A percentile compares a stretch with the other conserved stretches of the same genome.
Evolutionary conservation across 441 rosid species (phyloP).

Genomic region (Breynia disticha): DNA sequence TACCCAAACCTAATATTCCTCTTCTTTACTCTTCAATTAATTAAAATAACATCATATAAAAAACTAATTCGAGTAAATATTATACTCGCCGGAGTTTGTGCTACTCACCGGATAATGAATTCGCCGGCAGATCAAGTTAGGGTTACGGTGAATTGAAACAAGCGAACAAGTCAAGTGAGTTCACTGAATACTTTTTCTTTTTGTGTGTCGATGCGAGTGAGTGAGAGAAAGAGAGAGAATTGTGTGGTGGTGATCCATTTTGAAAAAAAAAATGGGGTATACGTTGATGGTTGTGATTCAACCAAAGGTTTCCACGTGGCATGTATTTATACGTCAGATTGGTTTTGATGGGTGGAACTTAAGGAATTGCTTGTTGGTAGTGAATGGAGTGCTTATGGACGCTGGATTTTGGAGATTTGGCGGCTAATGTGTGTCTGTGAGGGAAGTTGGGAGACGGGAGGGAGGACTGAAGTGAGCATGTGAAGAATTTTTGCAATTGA

Average conservation of each 20-base stretch:
- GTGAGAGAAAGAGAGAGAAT: constrained; percentile 5
- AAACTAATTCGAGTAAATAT: not conserved
- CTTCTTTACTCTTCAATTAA: constrained; percentile 2
- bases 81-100: not conserved
- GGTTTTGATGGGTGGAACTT: not conserved
- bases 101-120: constrained; percentile 28
- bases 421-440: no score
- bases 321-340: constrained; percentile 7
- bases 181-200: not conserved
- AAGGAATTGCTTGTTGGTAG: not conserved
- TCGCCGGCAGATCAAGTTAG: constrained; percentile 41
- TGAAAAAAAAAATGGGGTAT: constrained; percentile 19
- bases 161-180: not conserved
- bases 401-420: not conserved
- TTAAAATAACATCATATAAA: not conserved
- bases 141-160: constrained; percentile 39
- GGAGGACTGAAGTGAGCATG: no score
- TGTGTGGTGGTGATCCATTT: constrained; percentile 22
- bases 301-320: constrained; percentile 33
- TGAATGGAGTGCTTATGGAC: not conserved
- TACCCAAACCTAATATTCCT: constrained; percentile 2
- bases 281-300: constrained; percentile 16
- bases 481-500: no score
- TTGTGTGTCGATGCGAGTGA: not conserved
- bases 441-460: no score